A percentile compares a stretch with the other conserved stretches of the same genome.
Conservation (phyloP, 352 stramenopile species). For the Halophytophthora batemanensis region DNA sequence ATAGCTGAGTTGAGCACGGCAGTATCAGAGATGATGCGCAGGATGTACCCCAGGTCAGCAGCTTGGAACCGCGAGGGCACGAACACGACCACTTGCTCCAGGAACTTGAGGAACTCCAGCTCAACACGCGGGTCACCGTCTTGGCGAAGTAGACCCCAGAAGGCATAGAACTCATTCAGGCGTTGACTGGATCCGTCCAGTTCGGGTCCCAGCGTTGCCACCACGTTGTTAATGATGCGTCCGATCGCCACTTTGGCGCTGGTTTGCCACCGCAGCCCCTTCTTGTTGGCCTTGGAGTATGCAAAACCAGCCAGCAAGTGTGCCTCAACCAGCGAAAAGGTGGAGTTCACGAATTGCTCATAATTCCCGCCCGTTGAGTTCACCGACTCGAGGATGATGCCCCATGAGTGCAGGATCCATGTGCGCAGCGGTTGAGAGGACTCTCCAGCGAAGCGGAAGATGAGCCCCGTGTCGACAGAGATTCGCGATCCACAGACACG, state of each 20-base stretch:
- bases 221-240: slow-evolving; percentile 65
- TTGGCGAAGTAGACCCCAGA: slow-evolving; percentile 70
- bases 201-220: slow-evolving; percentile 61
- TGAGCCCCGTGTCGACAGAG: slow-evolving; percentile 69
- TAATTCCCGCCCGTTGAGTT: slow-evolving; percentile 73
- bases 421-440: slow-evolving; percentile 73
- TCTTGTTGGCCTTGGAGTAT: slow-evolving; percentile 68
- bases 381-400: slow-evolving; percentile 79
- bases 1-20: slow-evolving; percentile 21
- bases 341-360: slow-evolving; percentile 79
- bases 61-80: slow-evolving; percentile 56
- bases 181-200: slow-evolving; percentile 36
- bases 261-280: slow-evolving; percentile 40
- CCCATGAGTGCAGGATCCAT: slow-evolving; percentile 84
- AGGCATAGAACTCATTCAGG: slow-evolving; percentile 64
- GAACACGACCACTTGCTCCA: slow-evolving; percentile 85
- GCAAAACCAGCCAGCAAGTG: slow-evolving; percentile 75
- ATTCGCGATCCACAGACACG: slow-evolving; percentile 70
- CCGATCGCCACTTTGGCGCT: slow-evolving; percentile 58
- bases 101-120: slow-evolving; percentile 74
- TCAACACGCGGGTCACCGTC: slow-evolving; percentile 69
- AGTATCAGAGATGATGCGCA: slow-evolving; percentile 55
- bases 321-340: slow-evolving; percentile 64
- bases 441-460: slow-evolving; percentile 68
- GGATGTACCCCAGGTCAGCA: slow-evolving; percentile 56